Evolutionary conservation across 2,329 filamentous ascomycete genomes (phyloP), one percentile per base, ranked within the genome.

Genomic region (Trichoderma endophyticum): DNA sequence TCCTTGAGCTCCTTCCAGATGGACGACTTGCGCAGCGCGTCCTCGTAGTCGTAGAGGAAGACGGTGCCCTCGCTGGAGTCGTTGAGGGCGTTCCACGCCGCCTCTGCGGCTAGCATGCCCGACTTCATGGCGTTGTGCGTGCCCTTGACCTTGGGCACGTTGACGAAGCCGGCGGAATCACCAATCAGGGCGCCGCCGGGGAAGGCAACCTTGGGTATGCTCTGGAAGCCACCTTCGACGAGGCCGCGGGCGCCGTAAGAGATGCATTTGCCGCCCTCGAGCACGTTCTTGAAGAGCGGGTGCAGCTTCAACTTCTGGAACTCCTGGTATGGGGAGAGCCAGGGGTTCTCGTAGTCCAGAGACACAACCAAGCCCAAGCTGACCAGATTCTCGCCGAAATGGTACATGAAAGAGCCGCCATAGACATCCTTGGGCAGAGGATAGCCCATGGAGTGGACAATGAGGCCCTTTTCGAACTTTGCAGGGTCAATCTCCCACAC

Each of bases 251-350:
- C 96, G 73, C 93, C 96, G 80, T 99, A 99, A 0, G 96, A 97
- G 75, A 99, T 94, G 81, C 96, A 98, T 84, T 97, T 98, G 75
- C 96, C 96, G 73, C 95, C 95, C 82, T 98, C 93, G n/a, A 99
- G 88, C 21, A 95, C 91, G 6, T 90, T 86, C 75, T 87, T 90
- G 86, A 97, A 98, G 64, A 97, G 84, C n/a, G 96, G 95, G 82
- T 99, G 96, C 77, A 95, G 92, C 87, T 99, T 99, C 86, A 99
- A 91, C 86, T 97, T 97, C 82, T 99, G 96, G 82, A 99, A 99
- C 81, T 99, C 96, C 72, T 91, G 89, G 80, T 98, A 99, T 0
- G 96, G 96, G 4, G 95, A 96, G 70, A 98, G 83, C 94, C 95
- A 99, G 0, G 96, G 96, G 82, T 99, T 99, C 56, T 93, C 87